A percentile compares a stretch with the other conserved stretches of the same genome.
Conservation (phyloP, 345 rosid genomes). For the Orychophragmus violaceus region DNA sequence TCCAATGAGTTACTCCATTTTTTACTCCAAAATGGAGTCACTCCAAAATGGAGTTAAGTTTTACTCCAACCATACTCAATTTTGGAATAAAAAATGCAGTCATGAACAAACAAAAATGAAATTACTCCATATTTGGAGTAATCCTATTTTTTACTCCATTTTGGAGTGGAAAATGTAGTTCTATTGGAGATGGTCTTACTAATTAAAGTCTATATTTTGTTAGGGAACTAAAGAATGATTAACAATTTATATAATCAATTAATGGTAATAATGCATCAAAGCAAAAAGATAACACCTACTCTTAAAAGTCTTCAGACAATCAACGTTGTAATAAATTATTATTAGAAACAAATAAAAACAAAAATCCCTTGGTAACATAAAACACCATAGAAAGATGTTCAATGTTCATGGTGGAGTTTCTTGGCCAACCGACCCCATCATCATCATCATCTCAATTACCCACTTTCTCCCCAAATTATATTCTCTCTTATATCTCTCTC, state of each 20-base stretch:
- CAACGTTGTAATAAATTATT: background rate
- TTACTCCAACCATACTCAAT: no score
- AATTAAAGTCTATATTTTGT: no score
- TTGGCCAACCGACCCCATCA: slow-evolving; percentile 40
- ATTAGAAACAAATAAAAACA: slow-evolving; percentile 1
- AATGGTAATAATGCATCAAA: background rate
- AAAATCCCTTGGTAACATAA: background rate
- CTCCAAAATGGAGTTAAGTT: no score
- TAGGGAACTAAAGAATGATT: background rate
- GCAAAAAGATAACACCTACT: background rate
- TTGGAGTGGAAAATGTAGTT: no score
- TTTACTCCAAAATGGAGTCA: no score
- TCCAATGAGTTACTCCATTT: no score
- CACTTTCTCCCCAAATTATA: slow-evolving; percentile 12
- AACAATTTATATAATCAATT: background rate
- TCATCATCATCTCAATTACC: slow-evolving; percentile 21
- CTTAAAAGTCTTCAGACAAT: background rate
- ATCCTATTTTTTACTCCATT: no score
- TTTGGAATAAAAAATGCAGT: no score
- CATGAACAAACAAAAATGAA: no score
- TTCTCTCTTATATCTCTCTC: slow-evolving; percentile 22
- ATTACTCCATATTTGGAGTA: no score
- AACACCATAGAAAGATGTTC: background rate
- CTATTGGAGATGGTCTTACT: no score
- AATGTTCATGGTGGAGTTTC: slow-evolving; percentile 37